Base-by-base conservation (phyloP, 768 basidiomycete species). In the Rhizopogon vinicolor region DNA sequence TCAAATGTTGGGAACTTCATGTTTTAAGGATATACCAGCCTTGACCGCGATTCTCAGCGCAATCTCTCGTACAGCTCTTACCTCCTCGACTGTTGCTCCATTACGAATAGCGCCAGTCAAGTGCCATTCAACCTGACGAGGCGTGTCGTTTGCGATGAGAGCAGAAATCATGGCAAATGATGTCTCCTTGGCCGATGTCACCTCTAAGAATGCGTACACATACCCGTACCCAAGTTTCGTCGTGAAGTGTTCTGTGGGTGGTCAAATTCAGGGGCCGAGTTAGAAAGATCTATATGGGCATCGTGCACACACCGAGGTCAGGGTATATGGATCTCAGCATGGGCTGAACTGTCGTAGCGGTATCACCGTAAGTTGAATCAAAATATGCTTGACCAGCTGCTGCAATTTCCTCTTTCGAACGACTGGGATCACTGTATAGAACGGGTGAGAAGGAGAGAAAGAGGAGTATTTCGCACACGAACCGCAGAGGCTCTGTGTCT, bases 41-140 rank as follows among this genome's bases (percentile, higher is more conserved):
- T 71, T 66, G 12, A 65, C 64, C 3, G 79, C 78, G 8, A 82
- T 75, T 43, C 76, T 73, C 39, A 87, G 79, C 14, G 82, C 72
- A 43, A 86, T 82, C 41, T 73, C 62, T 19, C 86, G 72, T 7
- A 84, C 80, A 2, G 83, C 84, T 41, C 68, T 68, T 6, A 77
- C 75, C 60, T 87, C 77, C 14, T 79, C 80, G 16, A 71, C 54
- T 2, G 74, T 78, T 10, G 84, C 85, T 3, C 84, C 84, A 43
- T 74, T 72, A 51, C 82, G 72, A 41, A 74, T 71, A 3, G 85
- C 84, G 14, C 81, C 81, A 12, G 74, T 71, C 22, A 87, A 70
- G 62, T 87, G 86, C 86, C 86, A 88, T n/a, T 58, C 69, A 31
- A 84, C 80, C 62, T 88, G 86, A 40, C 73, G 78, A 0, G 85